These are phyloP conservation scores for Pinus tabuliformis DNA, from an alignment of 75 land plant genomes.

Conservation along the genomic window DNA sequence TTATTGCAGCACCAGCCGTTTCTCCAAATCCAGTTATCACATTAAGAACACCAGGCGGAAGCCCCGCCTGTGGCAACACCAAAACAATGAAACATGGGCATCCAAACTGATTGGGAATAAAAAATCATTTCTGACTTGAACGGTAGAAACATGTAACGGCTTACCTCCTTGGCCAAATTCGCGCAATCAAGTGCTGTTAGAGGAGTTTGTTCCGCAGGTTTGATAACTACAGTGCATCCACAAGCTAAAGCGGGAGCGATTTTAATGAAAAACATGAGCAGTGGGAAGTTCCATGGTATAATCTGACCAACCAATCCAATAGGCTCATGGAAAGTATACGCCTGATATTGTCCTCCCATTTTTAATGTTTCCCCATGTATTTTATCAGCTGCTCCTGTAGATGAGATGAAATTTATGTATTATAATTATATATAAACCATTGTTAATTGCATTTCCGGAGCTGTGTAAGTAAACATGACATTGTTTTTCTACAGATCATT, in stretches of 20 bases:
- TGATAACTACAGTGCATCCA: constrained; percentile 71
- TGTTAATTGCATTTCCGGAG: no score
- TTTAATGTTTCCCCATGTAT: constrained; percentile 74
- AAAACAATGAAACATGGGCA: not conserved
- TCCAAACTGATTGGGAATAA: not conserved
- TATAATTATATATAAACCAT: not conserved
- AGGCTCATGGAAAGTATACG: constrained; percentile 61
- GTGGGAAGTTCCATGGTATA: constrained; percentile 86
- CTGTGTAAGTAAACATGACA: no score
- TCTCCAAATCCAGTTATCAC: constrained; percentile 80
- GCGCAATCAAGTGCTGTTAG: constrained; percentile 67
- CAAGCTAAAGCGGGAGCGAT: constrained; percentile 74
- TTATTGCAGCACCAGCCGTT: constrained; percentile 81
- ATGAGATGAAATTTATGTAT: not conserved
- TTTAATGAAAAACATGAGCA: constrained; percentile 54
- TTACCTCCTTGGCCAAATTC: constrained; percentile 67
- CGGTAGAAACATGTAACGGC: not conserved
- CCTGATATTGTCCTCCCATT: constrained; percentile 52
- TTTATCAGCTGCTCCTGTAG: constrained; percentile 59
- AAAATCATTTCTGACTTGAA: not conserved
- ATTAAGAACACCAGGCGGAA: constrained; percentile 86
- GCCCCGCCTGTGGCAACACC: constrained; percentile 60
- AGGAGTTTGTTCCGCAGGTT: constrained; percentile 92
- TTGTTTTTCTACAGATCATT: no score
- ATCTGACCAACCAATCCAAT: constrained; percentile 78